Base-by-base conservation (phyloP, 495 filamentous ascomycete genomes). In the Niebla homalea region DNA sequence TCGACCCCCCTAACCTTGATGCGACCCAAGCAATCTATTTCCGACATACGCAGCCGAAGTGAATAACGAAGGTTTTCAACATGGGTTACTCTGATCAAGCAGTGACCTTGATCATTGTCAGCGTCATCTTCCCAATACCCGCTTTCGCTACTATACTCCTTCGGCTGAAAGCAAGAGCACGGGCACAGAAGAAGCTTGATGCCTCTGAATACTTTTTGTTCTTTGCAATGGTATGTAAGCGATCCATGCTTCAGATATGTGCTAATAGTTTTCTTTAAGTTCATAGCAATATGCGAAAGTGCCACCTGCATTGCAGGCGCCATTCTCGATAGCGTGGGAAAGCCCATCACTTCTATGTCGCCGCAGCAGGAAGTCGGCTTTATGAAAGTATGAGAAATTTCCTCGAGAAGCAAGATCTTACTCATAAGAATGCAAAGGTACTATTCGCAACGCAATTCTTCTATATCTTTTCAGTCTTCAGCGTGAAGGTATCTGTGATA, bases 401-500 rank as follows among this genome's bases (percentile, higher is more conserved):
- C 2, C 15, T 10, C 20, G 41, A 10, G 14, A 11, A 18, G 32
- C 44, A 25, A 22, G 4, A 35, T 18, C 5, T 8, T 35, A 18
- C 22, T 43, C 21, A 49, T 35, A 7, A 4, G 16, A 3, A 4
- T 16, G 2, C 8, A 25, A 5, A 54, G 51, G 41, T 54, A 20
- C 39, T 54, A 15, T 54, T 49, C 39, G 38, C 46, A 21, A 29
- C 29, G 37, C 51, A 54, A 12, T 54, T 54, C 2, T 54, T 29
- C 32, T 54, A 49, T 36, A 36, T 60, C 50, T 3, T 51, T 43
- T 14, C 50, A 53, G 38, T 58, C 49, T 6, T 22, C 46, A 29
- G 60, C 48, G 39, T 64, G 47, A 22, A 65, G 37, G 50, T 66
- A 16, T 68, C 66, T 15, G 57, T 56, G 4, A 44, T 54, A 11